These are phyloP conservation scores for Phylloporus sp. DNA, from an alignment of 768 basidiomycete genomes.

Conservation along the genomic window DNA sequence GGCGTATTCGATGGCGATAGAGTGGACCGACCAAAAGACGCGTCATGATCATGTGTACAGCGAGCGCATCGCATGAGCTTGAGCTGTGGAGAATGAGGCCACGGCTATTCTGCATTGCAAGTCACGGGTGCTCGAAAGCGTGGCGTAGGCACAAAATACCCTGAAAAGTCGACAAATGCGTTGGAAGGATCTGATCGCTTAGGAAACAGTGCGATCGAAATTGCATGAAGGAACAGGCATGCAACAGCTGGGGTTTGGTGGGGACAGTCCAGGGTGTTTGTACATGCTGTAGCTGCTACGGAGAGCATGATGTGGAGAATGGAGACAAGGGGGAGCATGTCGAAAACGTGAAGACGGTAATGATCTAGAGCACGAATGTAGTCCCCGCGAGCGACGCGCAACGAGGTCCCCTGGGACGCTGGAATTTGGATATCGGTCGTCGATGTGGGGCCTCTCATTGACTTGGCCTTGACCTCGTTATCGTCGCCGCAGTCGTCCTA, in stretches of 20 bases:
- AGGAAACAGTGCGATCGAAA: constrained; percentile 1
- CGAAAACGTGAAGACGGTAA: constrained; percentile 24
- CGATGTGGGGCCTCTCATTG: background rate
- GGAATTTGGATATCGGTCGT: background rate
- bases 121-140: constrained; percentile 6
- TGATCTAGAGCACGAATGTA: constrained; percentile 8
- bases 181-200: constrained; percentile 19
- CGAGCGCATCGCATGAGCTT: background rate
- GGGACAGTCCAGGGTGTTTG: constrained; percentile 9
- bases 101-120: constrained; percentile 10
- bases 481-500: background rate
- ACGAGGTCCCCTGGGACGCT: background rate
- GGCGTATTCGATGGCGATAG: constrained; percentile 20
- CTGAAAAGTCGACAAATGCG: background rate
- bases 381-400: constrained; percentile 4
- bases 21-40: constrained; percentile 10
- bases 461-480: background rate
- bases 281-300: constrained; percentile 12
- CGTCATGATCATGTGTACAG: constrained; percentile 8
- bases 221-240: constrained; percentile 1
- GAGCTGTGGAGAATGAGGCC: constrained; percentile 11
- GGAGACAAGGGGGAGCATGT: constrained; percentile 18
- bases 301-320: constrained; percentile 12
- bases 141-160: constrained; percentile 8
- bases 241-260: constrained; percentile 7